Evolutionary conservation across 2,329 filamentous ascomycete genomes (phyloP).

Genomic region (Penicillium sp.): DNA sequence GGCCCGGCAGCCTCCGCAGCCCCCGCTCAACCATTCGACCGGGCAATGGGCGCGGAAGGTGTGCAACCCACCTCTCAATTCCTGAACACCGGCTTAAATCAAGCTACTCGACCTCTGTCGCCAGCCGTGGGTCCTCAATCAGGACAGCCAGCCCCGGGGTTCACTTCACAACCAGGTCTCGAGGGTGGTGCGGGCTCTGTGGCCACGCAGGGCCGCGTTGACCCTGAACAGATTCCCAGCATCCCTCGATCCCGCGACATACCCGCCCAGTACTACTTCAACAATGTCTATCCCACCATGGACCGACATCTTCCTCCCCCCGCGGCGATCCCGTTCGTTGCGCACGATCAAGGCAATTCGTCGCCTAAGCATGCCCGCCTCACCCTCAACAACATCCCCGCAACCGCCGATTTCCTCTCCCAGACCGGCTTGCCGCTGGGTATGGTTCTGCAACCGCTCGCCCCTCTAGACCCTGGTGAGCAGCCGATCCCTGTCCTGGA

Average conservation of each 20-base stretch:
- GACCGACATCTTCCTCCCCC: slow-evolving; percentile 90
- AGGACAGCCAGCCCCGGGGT: slow-evolving; percentile 22
- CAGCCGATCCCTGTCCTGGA: slow-evolving; percentile 86
- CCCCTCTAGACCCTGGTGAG: slow-evolving; percentile 79
- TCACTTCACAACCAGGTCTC: slow-evolving; percentile 32
- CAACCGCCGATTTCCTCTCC: slow-evolving; percentile 73
- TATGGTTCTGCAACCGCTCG: slow-evolving; percentile 83
- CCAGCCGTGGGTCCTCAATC: slow-evolving; percentile 22
- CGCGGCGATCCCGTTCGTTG: slow-evolving; percentile 82
- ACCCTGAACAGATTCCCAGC: slow-evolving; percentile 90
- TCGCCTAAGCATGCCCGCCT: slow-evolving; percentile 92
- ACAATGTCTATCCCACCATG: slow-evolving; percentile 90
- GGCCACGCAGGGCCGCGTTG: slow-evolving; percentile 71
- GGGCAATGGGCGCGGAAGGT: slow-evolving; percentile 62
- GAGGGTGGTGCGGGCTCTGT: slow-evolving; percentile 54
- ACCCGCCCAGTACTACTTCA: slow-evolving; percentile 79
- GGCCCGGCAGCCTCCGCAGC: slow-evolving; percentile 33
- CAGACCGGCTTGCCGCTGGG: slow-evolving; percentile 84
- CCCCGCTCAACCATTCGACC: slow-evolving; percentile 69
- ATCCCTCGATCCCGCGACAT: slow-evolving; percentile 81
- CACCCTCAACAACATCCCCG: slow-evolving; percentile 89
- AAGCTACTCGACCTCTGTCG: slow-evolving; percentile 31
- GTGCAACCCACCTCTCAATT: slow-evolving; percentile 58
- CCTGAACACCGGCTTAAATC: slow-evolving; percentile 56
- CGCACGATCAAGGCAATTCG: slow-evolving; percentile 94